phyloP scores from a whole-genome alignment of 192 early-diverging fungal genomes.

The Coemansia sp. region DNA sequence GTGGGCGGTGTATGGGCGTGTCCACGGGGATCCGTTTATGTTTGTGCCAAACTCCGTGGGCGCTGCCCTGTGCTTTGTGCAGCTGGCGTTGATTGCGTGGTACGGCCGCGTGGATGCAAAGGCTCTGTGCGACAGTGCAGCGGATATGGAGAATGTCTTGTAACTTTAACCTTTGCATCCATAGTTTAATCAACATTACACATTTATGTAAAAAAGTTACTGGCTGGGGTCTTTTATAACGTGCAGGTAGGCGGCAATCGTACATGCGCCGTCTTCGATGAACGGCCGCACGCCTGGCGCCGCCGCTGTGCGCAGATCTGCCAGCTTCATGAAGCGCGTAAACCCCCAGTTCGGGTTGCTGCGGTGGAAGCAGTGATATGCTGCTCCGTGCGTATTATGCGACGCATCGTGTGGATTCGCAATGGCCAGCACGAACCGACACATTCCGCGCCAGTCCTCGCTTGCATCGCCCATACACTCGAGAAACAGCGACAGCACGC shows the following conservation, averaged over 20 bases:
- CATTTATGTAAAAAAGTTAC: not conserved
- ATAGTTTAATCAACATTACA: not conserved
- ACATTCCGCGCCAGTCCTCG: slow-evolving; percentile 77
- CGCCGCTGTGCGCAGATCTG: slow-evolving; percentile 51
- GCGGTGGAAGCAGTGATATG: slow-evolving; percentile 85
- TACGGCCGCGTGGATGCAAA: slow-evolving; percentile 32
- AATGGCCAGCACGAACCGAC: slow-evolving; percentile 82
- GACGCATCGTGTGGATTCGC: slow-evolving; percentile 74
- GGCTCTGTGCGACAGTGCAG: slow-evolving; percentile 7
- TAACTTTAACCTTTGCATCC: not conserved
- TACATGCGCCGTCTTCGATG: slow-evolving; percentile 69
- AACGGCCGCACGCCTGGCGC: slow-evolving; percentile 59
- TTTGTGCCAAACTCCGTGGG: slow-evolving; percentile 39
- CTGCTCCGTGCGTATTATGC: slow-evolving; percentile 62
- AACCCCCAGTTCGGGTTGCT: slow-evolving; percentile 97
- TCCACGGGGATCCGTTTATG: slow-evolving; percentile 40
- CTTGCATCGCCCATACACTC: slow-evolving; percentile 73
- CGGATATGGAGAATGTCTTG: not conserved
- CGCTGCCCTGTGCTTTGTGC: slow-evolving; percentile 27
- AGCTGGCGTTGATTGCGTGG: slow-evolving; percentile 38
- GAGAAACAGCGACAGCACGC: slow-evolving; percentile 82
- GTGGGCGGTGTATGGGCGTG: slow-evolving; percentile 32
- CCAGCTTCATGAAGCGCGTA: slow-evolving; percentile 71
- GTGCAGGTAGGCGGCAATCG: slow-evolving; percentile 74
- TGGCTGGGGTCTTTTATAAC: slow-evolving; percentile 77